A percentile compares a stretch with the other conserved stretches of the same genome.
Conservation (phyloP, 2,329 filamentous ascomycete species). For the Fusarium chuoi region DNA sequence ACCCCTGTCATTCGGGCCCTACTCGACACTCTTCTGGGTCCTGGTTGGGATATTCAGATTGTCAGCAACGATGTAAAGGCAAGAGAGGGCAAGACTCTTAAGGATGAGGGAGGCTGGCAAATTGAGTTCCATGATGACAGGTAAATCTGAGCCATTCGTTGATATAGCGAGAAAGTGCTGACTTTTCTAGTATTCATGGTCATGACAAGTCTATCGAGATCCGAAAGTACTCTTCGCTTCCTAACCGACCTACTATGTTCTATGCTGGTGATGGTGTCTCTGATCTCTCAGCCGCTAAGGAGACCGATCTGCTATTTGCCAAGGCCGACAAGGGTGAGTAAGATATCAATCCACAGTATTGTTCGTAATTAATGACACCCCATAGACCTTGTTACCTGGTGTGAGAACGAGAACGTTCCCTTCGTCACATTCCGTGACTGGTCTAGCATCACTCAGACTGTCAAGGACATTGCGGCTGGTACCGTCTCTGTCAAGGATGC, state of each 20-base stretch:
- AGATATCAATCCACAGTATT: background rate
- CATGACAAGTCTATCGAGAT: constrained; percentile 97
- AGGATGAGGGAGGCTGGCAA: constrained; percentile 85
- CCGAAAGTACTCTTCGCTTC: constrained; percentile 82
- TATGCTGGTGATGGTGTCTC: constrained; percentile 97
- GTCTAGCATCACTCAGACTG: constrained; percentile 78
- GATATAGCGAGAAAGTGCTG: background rate
- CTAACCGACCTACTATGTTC: constrained; percentile 83
- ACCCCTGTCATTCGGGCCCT: constrained; percentile 87
- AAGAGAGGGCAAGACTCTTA: constrained; percentile 74
- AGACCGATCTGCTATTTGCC: constrained; percentile 93
- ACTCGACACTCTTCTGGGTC: constrained; percentile 81
- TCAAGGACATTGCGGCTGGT: constrained; percentile 80
- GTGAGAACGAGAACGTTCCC: constrained; percentile 83
- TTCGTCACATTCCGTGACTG: constrained; percentile 91
- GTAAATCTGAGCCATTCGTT: constrained; percentile 47
- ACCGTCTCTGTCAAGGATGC: constrained; percentile 77
- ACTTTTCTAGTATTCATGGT: constrained; percentile 75
- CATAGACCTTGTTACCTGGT: constrained; percentile 86
- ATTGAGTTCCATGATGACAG: constrained; percentile 90
- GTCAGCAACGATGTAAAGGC: constrained; percentile 84
- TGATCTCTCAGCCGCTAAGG: constrained; percentile 88
- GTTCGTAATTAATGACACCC: background rate
- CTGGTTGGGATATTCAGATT: constrained; percentile 84
- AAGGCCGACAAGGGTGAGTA: constrained; percentile 84